Base-by-base conservation (phyloP, 768 basidiomycete genomes). In the Plicaturopsis crispa region DNA sequence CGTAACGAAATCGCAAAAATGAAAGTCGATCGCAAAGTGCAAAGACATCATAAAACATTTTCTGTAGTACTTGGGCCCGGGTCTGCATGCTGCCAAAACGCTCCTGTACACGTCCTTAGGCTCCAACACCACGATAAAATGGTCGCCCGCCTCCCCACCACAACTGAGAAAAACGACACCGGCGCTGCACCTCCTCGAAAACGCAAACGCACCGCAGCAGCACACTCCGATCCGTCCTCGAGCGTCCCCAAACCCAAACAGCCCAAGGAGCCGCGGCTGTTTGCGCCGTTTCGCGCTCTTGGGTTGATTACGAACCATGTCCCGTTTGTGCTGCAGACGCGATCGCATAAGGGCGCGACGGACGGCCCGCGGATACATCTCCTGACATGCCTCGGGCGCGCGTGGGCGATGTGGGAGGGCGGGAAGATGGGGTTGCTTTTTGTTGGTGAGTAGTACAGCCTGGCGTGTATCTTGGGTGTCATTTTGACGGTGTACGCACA, bases 371-470 rank as follows among this genome's bases (percentile, higher is more conserved):
- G 77, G 33, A 69, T 93, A 41, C 84, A 90, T 45, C 64, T 98
- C 31, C 60, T 96, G 23, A 93, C 90, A 8, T 92, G 87, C 51
- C 61, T 97, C 6, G 93, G 94, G 5, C 76, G 67, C 41, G 77
- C 86, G 47, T 98, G 93, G 93, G 87, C 91, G 13, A 66, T 96
- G 52, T 98, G 94, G 94, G 91, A 96, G 49, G 93, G 90, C 16
- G 86, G 80, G 19, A 91, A 84, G 61, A 92, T 98, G 88, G 72
- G 70, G 22, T 62, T 98, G 40, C 69, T 97, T 24, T 98, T 99
- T 55, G 91, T 93, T 43, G 90, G 94, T 89, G 60, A 65, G 89
- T 74, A 22, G 28, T 38, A 38, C 28, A 17, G 23, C 24, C 38
- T 44, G 40, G 16, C 44, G 28, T 32, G 26, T 22, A 22, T 31